Base-by-base conservation (phyloP, 805 yeast species). In the Kluyveromyces siamensis region DNA sequence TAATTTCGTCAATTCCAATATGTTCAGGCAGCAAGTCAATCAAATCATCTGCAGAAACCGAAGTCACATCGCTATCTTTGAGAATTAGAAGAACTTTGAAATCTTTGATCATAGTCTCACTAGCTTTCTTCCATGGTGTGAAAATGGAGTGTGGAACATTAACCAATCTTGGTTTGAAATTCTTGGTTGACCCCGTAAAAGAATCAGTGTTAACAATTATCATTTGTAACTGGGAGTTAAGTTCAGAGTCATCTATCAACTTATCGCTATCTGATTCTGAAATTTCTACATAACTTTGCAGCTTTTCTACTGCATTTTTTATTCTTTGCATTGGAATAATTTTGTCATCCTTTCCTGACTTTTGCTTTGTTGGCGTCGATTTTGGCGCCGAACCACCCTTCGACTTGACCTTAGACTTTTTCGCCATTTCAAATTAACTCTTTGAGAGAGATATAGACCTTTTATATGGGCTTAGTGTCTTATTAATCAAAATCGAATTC, bases 141-240 rank as follows among this genome's bases (percentile, higher is more conserved):
- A 56, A 64, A 11, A 64, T 40, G n/a, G 69, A 62, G 47, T 62
- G 56, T 36, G 55, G 55, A 45, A 83, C 64, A 36, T 66, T 55
- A 41, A 81, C 67, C 47, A 71, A 53, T 57, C 74, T 76, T 27
- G 84, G 80, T 60, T 82, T 82, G 54, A 81, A 73, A 44, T 76
- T 73, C 64, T 83, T 80, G 39, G 77, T 71, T 8, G 58, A 44
- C 11, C 63, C 67, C 37, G 84, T 69, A 63, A 80, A 79, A 54
- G 76, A 83, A 59, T 81, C 79, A 59, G 81, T 83, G 58, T 83
- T 76, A 33, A 83, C 79, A 39, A 85, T 70, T 51, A 80, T 81
- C 48, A 89, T 68, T 58, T 73, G 81, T 45, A 87, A 63, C 38
- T 72, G 68, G 41, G 67, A 67, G 40, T 56, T 54, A 37, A 70